Evolutionary conservation across 495 filamentous ascomycete genomes (phyloP), one percentile per base, ranked within the genome.

Genomic region (Talaromyces proteolyticus): DNA sequence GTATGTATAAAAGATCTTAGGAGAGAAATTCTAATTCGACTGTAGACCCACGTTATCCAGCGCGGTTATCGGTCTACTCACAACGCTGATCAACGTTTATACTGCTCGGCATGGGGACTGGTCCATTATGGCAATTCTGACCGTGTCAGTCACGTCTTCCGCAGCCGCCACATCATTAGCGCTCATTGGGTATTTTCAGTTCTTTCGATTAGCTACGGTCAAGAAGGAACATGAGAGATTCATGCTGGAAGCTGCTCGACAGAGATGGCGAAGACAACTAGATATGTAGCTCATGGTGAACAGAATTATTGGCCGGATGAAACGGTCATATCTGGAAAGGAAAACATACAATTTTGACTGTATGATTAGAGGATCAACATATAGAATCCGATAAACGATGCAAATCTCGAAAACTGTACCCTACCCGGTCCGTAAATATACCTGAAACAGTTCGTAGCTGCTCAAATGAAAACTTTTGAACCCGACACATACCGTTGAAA

Each of bases 31-130:
- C 3, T 14, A 4, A 39, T 4, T 4, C 3, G 37, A 42, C 18
- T 4, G 19, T 47, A 67, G 64, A 40, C 63, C 58, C 19, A 57
- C 53, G 14, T 45, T 59, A 17, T 52, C 78, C 45, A 76, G 77
- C 56, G 60, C 62, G 11, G 21, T 73, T 3, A 74, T 69, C n/a
- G 76, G 77, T 0, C 45, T 78, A 6, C 53, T 79, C 7, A 63
- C 63, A 12, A 76, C 76, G n/a, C 45, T 80, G 7, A 59, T 70
- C 12, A 72, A 64, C 57, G 65, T 81, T 7, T 80, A 79, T 51
- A 57, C 65, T 17, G 64, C 72, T 29, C 68, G 75, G 39, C 43
- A 58, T 1, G 72, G 77, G 4, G 49, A 60, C 11, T 78, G 68
- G 71, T 65, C 63, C 22, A 58, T 72, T 8, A 76, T 70, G 44